These are phyloP conservation scores for Fusarium odoratissimum DNA, from an alignment of 2,329 filamentous ascomycete genomes.

Conservation along the genomic window DNA sequence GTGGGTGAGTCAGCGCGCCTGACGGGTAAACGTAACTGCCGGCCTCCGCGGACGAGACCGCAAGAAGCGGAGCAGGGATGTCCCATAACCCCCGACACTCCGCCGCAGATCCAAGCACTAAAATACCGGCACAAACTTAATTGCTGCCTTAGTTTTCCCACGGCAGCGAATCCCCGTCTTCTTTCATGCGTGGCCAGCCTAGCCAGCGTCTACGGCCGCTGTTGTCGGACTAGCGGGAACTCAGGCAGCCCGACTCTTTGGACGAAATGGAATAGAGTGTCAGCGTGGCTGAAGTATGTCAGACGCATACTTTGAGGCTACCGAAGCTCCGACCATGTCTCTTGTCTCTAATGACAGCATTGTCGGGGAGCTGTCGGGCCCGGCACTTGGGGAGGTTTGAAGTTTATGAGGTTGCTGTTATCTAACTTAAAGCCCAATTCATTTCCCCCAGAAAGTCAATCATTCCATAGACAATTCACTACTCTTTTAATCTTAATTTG, in stretches of 20 bases:
- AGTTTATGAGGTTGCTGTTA: not conserved
- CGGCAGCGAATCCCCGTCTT: not conserved
- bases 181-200: not conserved
- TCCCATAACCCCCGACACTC: not conserved
- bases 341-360: not conserved
- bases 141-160: not conserved
- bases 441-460: not conserved
- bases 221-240: not conserved
- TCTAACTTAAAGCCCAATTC: not conserved
- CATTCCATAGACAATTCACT: not conserved
- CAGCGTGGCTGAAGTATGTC: not conserved
- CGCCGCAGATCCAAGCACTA: not conserved
- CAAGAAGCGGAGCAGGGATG: not conserved
- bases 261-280: not conserved
- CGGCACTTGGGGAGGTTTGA: not conserved
- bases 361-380: not conserved
- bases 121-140: not conserved
- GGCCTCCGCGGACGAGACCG: not conserved
- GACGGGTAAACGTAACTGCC: not conserved
- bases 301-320: not conserved
- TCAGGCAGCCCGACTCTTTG: not conserved
- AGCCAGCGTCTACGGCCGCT: not conserved
- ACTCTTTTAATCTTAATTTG: not conserved
- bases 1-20: not conserved
- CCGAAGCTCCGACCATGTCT: not conserved